A percentile compares a stretch with the other conserved stretches of the same genome.
phyloP scores from a whole-genome alignment of 2,329 filamentous ascomycete species.

The Cladobotryum mycophilum region DNA sequence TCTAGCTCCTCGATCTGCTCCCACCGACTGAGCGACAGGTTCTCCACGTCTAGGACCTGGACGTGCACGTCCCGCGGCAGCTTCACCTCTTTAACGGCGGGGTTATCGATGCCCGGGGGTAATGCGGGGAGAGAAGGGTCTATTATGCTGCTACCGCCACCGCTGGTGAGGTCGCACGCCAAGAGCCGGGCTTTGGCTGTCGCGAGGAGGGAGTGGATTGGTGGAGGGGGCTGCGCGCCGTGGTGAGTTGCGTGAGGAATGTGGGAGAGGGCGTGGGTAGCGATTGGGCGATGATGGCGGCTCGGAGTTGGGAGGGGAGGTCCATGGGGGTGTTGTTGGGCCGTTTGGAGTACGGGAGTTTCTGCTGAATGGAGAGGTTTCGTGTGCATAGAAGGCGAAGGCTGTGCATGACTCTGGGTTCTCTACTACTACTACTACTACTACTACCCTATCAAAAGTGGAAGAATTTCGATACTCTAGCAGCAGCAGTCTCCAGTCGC shows the following conservation, averaged over 20 bases:
- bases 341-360: background rate
- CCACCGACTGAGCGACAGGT: conserved; percentile 74
- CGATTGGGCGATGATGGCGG: conserved; percentile 45
- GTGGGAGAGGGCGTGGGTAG: conserved; percentile 45
- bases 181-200: conserved; percentile 78
- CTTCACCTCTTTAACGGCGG: conserved; percentile 46
- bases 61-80: conserved; percentile 61
- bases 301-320: conserved; percentile 23
- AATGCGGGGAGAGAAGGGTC: conserved; percentile 36
- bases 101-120: conserved; percentile 50
- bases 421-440: too few species aligned
- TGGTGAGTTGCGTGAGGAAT: conserved; percentile 61
- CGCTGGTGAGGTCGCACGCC: conserved; percentile 62
- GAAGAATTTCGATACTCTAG: background rate
- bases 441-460: too few species aligned
- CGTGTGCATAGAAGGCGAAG: background rate
- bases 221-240: conserved; percentile 49
- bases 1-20: conserved; percentile 81
- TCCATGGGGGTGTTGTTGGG: conserved; percentile 15
- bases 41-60: conserved; percentile 81
- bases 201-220: conserved; percentile 65
- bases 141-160: conserved; percentile 28
- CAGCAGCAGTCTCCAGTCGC: background rate
- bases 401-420: too few species aligned
- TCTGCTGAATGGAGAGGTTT: background rate